Evolutionary conservation across 345 rosid genomes (phyloP).

Genomic region (Salix arbutifolia): DNA sequence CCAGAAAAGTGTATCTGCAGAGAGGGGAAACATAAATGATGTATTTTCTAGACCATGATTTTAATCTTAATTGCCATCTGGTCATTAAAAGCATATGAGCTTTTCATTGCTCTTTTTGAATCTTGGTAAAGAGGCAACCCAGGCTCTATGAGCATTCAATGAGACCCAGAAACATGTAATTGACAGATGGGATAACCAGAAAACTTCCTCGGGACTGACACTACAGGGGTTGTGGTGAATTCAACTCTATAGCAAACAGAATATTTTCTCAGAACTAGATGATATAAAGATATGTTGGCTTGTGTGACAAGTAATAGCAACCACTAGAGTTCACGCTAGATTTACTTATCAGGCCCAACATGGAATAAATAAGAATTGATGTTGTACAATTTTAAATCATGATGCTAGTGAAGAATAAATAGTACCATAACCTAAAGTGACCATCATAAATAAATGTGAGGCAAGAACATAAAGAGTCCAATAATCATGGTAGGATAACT

Average conservation of each 20-base stretch:
- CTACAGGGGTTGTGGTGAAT: neutral
- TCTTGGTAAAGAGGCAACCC: neutral
- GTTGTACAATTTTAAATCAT: neutral
- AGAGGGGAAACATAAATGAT: neutral
- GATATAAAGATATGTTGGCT: neutral
- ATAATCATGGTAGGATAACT: neutral
- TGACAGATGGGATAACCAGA: neutral
- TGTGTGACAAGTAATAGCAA: neutral
- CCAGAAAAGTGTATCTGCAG: neutral
- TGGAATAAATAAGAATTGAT: neutral
- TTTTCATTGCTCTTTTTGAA: neutral
- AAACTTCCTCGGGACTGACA: neutral
- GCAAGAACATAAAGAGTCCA: neutral
- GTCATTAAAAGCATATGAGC: neutral
- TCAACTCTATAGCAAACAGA: slow-evolving; percentile 2
- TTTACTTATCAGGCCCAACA: neutral
- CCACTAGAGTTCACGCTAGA: neutral
- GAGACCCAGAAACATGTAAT: neutral
- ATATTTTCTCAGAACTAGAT: neutral
- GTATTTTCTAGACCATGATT: neutral
- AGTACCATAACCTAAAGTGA: no score
- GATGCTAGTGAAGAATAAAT: neutral
- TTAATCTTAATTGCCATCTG: slow-evolving; percentile 1
- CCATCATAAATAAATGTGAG: neutral
- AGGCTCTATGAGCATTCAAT: neutral